Base-by-base conservation (phyloP, 352 stramenopile genomes). In the Thalassiosira pacifica region DNA sequence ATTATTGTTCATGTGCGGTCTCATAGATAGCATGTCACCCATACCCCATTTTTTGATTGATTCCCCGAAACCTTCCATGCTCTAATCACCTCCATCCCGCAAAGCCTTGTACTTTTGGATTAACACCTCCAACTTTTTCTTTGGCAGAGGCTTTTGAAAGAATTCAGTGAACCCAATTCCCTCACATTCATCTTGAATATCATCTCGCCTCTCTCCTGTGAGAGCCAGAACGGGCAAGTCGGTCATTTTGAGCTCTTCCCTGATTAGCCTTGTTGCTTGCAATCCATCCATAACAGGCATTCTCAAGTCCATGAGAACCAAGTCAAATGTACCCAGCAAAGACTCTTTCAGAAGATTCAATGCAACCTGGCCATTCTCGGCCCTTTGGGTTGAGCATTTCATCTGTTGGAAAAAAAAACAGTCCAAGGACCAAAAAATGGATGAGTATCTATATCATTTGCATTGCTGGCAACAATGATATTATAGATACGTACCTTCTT, bases 201-300 rank as follows among this genome's bases (percentile, higher is more conserved):
- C 57, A 26, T 34, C 79, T 19, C 65, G 65, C 40, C 42, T 69
- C 40, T 86, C 79, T 22, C 79, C 79, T 13, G 79, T 82, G 22
- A 86, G 64, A 53, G 79, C 79, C 11, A 86, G 29, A 29, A 86
- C 61, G 3, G 79, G 79, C 10, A 82, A 59, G 29, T 42, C n/a
- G n/a, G n/a, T 78, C 71, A 86, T 73, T n/a, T 83, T 74, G 29
- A 86, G 31, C 26, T 83, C 32, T 19, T 74, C 19, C 18, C 45
- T 63, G 26, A 90, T 88, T 2, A 90, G 67, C 31, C 57, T 79
- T 13, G 79, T 90, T 31, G 87, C 87, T 34, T 88, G 73, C 22
- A 92, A 34, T 1, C 87, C 87, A 79, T 90, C 84, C 79, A 86
- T 86, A 1, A 86, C 65, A 16, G 79, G 79, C 79, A 86, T 86